Evolutionary conservation across 352 stramenopile species (phyloP), one percentile per base, ranked within the genome.

Genomic region (Pythium grandisporangium): DNA sequence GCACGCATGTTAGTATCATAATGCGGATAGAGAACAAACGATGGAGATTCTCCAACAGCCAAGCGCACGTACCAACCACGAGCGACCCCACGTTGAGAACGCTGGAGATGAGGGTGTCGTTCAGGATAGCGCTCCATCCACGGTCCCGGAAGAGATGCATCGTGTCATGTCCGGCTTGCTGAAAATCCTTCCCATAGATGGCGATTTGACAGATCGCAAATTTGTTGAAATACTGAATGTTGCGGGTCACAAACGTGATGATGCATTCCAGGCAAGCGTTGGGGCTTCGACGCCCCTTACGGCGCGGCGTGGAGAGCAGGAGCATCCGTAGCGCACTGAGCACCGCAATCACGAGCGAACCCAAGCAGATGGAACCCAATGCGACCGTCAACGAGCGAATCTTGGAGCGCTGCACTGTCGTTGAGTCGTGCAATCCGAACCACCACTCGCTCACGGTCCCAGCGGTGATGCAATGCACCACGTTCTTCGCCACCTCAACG

Each of bases 221-320:
- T 54, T 93, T 93, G 66, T 93, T 93, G 43, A 88, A 93, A 30
- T 84, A 81, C 41, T 81, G 57, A 50, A 87, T 65, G 46, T 88
- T 87, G 35, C 67, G 69, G 34, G 71, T 70, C 12, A 88, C 69
- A 24, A 87, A 47, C 41, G 64, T 63, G 30, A 89, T 68, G 26
- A 93, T 53, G 45, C 77, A 93, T 43, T 90, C 79, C n/a, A 93
- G 57, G 26, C 72, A 93, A 22, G 76, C 79, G 37, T 93, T 93
- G 2, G 70, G 57, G 33, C 68, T 83, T 5, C 66, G 60, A 21
- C 61, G 65, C 5, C 63, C 52, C 48, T 88, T 86, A 35, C 75
- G 75, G 7, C 80, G 71, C 11, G 68, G 68, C 5, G 72, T 67
- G 13, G 72, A 84, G 5, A 90, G 59, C 26, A 93, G 54, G 24